Percentiles rank a stretch among this genome's conserved stretches.
Conservation (phyloP, 2,329 filamentous ascomycete genomes). For the Cladorrhinum sp. region DNA sequence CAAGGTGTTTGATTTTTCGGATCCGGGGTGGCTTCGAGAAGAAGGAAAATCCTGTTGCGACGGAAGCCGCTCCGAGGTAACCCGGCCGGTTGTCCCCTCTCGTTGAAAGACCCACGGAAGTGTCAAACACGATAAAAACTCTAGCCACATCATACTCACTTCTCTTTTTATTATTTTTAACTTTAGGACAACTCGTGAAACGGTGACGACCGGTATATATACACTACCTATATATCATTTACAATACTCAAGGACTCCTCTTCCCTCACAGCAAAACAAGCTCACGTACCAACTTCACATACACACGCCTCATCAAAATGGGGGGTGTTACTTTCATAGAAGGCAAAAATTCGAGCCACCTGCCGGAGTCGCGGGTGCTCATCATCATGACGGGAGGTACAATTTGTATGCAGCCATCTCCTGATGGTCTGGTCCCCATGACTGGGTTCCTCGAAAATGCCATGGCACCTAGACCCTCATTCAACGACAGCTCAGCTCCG, state of each 20-base stretch:
- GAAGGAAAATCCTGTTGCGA: background rate
- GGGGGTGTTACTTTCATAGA: slow-evolving; percentile 23
- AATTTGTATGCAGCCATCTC: slow-evolving; percentile 86
- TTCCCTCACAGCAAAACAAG: background rate
- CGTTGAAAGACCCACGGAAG: background rate
- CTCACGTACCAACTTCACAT: background rate
- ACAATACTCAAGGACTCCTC: too few species aligned
- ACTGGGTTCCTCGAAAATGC: slow-evolving; percentile 77
- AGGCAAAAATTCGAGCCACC: slow-evolving; percentile 20
- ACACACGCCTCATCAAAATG: slow-evolving; percentile 18
- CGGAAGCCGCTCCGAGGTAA: slow-evolving; percentile 4
- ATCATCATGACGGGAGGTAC: slow-evolving; percentile 89
- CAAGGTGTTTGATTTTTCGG: background rate
- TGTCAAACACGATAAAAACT: background rate
- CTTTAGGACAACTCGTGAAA: background rate
- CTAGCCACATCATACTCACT: background rate
- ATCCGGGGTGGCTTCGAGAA: background rate
- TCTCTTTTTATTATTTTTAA: background rate
- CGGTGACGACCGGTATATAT: background rate
- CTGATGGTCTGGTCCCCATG: slow-evolving; percentile 76
- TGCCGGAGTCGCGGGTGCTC: slow-evolving; percentile 74
- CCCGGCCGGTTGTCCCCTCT: background rate
- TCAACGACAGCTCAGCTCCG: slow-evolving; percentile 71
- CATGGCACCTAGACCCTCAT: slow-evolving; percentile 76
- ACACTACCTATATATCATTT: background rate